Evolutionary conservation across 1,139 yeast species (phyloP), one percentile per base, ranked within the genome.

Genomic region (Yamadazyma membranifaciens): DNA sequence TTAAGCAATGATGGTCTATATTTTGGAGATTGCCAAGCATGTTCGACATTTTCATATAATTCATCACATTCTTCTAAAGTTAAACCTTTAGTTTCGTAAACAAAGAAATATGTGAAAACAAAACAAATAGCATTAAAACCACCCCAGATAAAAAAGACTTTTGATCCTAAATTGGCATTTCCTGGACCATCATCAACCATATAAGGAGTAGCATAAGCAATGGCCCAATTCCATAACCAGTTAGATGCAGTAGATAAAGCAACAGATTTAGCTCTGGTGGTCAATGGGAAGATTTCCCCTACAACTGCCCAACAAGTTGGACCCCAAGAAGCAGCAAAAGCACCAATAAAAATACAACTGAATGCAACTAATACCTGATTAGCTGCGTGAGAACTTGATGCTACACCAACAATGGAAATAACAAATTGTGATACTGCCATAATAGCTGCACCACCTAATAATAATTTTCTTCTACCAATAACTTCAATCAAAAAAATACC

Each of bases 281-380:
- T 73, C 49, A 83, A 69, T 34, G 87, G 81, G 69, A 71, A 83
- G 41, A 80, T 69, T 59, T 83, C 91, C 45, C 85, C 83, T 51
- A 78, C 67, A 43, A 82, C 67, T 39, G 82, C 86, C 89, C 89
- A 83, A 38, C 79, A 78, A 42, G 77, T 67, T 31, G 88, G 88
- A 50, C 88, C 89, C 88, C 88, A 83, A 22, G 87, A 73, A 38
- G 85, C 66, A 30, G 88, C 88, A 54, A 82, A 83, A 56, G 73
- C 79, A 25, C 83, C 80, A 58, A 81, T 81, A 56, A 80, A 83
- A 38, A 76, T 63, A 73, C 87, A 83, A 37, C 75, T 71, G 61
- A 82, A 81, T 4, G 82, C 83, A 50, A 83, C 57, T 62, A 81
- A 72, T 38, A 74, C 73, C 63, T 81, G 75, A 49, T 80, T 78